Percentiles rank a stretch among this genome's conserved stretches.
phyloP scores from a whole-genome alignment of 202 grass and related monocot genomes.

The Bolboschoenoplectus hybrid region DNA sequence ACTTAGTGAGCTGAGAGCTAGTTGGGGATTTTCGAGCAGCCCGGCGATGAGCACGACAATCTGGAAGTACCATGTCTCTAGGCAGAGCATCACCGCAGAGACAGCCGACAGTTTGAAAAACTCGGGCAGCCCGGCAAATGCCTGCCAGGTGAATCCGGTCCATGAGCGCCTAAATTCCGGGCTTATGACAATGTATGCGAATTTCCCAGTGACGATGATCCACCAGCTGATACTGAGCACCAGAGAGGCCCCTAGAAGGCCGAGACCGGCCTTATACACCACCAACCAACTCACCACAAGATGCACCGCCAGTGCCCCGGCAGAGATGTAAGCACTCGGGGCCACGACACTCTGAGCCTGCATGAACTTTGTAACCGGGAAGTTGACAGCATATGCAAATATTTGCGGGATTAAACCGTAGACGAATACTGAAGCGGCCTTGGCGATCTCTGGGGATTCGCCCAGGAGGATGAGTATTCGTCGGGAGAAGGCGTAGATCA shows the following conservation, averaged over 20 bases:
- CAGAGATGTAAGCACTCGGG: slow-evolving; percentile 65
- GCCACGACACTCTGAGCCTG: slow-evolving; percentile 68
- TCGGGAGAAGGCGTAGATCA: slow-evolving; percentile 60
- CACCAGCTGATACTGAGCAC: slow-evolving; percentile 64
- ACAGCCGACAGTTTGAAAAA: slow-evolving; percentile 61
- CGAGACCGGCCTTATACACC: slow-evolving; percentile 47
- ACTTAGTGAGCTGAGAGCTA: slow-evolving; percentile 42
- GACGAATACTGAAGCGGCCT: slow-evolving; percentile 60
- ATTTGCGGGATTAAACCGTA: slow-evolving; percentile 78
- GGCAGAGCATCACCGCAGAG: slow-evolving; percentile 64
- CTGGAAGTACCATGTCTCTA: slow-evolving; percentile 81
- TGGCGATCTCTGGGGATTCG: slow-evolving; percentile 51
- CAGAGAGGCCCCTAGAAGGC: slow-evolving; percentile 61
- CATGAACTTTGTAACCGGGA: slow-evolving; percentile 77
- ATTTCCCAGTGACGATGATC: slow-evolving; percentile 58
- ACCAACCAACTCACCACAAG: slow-evolving; percentile 46
- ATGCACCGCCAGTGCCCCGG: slow-evolving; percentile 44
- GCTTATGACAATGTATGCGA: slow-evolving; percentile 55
- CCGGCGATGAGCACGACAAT: slow-evolving; percentile 62
- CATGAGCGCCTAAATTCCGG: slow-evolving; percentile 45
- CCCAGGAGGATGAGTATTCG: slow-evolving; percentile 58
- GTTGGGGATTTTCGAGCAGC: slow-evolving; percentile 55
- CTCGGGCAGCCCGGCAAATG: slow-evolving; percentile 52
- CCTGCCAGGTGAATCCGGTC: slow-evolving; percentile 53
- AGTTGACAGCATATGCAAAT: slow-evolving; percentile 72